Base-by-base conservation (phyloP, 1,284 basidiomycete genomes). In the Fomitiporia mediterranea region DNA sequence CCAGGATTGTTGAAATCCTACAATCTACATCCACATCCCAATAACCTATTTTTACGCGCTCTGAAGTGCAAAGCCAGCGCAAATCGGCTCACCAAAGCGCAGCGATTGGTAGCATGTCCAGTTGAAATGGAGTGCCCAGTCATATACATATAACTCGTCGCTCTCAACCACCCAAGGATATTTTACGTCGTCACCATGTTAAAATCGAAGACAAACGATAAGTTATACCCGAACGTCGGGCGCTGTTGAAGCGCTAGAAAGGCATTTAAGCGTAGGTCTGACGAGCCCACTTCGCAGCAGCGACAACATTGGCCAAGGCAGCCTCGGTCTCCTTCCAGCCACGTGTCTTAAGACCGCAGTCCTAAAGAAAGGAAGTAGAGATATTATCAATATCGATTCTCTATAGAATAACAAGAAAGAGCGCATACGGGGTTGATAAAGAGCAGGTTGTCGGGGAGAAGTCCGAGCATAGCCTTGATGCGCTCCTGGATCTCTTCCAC, bases 251-350 rank as follows among this genome's bases (percentile, higher is more conserved):
- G 90, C 91, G 85, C 76, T 76, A 73, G 70, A 72, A 65, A 67
- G 63, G 64, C 66, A 72, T 69, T 85, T 79, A 94, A 71, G 82
- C 82, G 72, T 87, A 86, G 68, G 79, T 83, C 74, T 83, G 70
- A 69, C 92, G 89, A 65, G 92, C 92, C 91, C 91, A 94, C 70
- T 87, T 84, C 66, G 92, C 92, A 70, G 85, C 92, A 63, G 83
- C 82, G 69, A 98, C 96, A 67, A 96, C 82, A 79, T 97, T 98
- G 67, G 74, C 70, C 69, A 96, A 84, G 43, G 91, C 89, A 64
- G 86, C 83, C 78, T 97, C 91, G 58, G 93, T 96, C 81, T 98
- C 95, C 72, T 89, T 86, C 95, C 94, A 97, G 63, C 86, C 91
- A 79, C 94, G 93, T 67, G 94, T 96, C 83, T 95, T 95, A 64